Base-by-base conservation (phyloP, 495 filamentous ascomycete genomes). In the Clavariopsis aquatica region DNA sequence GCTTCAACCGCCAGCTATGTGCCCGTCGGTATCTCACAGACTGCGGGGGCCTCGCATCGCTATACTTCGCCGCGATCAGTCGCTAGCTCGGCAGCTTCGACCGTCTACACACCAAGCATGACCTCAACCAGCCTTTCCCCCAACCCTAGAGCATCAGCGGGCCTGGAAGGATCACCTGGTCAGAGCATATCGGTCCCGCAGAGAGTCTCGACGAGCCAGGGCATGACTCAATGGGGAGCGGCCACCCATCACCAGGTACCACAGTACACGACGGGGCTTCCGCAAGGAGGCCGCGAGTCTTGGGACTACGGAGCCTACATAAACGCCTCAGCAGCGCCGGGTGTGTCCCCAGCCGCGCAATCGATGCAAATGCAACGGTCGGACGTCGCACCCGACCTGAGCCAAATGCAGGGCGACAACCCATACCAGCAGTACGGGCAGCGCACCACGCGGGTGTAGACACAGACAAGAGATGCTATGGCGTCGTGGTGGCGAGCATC, bases 401-500 rank as follows among this genome's bases (percentile, higher is more conserved):
- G 52, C 49, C 68, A 70, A 49, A 20, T 66, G 38, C 38, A 57
- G 17, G 59, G 49, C 59, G 64, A 64, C 60, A 62, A 59, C 38
- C 24, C 60, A 27, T 71, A 71, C 57, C 65, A 71, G 43, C 64
- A 58, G 22, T 71, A 71, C 47, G 69, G 61, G 53, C 69, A 71
- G 57, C 64, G 69, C 34, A 71, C 69, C 45, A 64, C 69, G 49
- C 64, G 65, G n/a, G 69, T 62, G 2, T 71, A 62, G 31, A 36
- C 47, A 27, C 28, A 3, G 19, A 19, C 13, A 27, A 55, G 13
- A 41, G 28, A 13, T 13, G 27, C 12, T 27, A 31, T 64, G 38
- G 36, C 20, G n/a, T 8, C 31, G 31, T 49, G 29, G 38, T 22
- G 1, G 29, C 34, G 27, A 66, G 49, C 57, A 65, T 55, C 63